Percentiles rank a stretch among this genome's conserved stretches.
Conservation (phyloP, 495 filamentous ascomycete species). For the Penicillium silybi region DNA sequence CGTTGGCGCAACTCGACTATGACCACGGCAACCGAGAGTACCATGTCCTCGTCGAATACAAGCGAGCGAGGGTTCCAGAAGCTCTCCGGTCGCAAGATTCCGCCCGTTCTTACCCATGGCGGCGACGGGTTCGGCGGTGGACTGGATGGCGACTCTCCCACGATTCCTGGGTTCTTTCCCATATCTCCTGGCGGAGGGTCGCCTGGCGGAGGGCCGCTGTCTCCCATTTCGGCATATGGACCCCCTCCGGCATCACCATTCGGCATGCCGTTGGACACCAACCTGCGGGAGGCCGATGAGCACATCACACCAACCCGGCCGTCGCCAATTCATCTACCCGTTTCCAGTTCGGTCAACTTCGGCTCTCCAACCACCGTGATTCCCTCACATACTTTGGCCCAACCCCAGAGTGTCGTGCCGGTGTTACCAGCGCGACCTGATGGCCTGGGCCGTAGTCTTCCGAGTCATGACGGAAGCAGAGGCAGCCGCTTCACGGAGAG, state of each 20-base stretch:
- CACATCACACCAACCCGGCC: constrained; percentile 36
- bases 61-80: constrained; percentile 56
- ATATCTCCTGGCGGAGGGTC: constrained; percentile 14
- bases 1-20: constrained; percentile 36
- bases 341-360: constrained; percentile 38
- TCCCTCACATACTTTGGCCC: constrained; percentile 20
- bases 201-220: constrained; percentile 8
- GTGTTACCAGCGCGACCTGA: constrained; percentile 32
- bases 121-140: constrained; percentile 66
- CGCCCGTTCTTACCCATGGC: constrained; percentile 63
- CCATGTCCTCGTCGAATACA: constrained; percentile 22
- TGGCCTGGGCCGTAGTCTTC: constrained; percentile 50
- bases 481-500: constrained; percentile 55
- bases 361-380: constrained; percentile 21
- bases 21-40: constrained; percentile 44
- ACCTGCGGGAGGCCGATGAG: constrained; percentile 34
- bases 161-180: constrained; percentile 17
- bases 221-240: constrained; percentile 22
- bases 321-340: constrained; percentile 47
- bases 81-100: constrained; percentile 69
- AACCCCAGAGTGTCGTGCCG: constrained; percentile 23
- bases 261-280: constrained; percentile 36
- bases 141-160: constrained; percentile 21
- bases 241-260: constrained; percentile 34
- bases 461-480: constrained; percentile 52